Evolutionary conservation across 202 grass and related monocot genomes (phyloP), one percentile per base, ranked within the genome.

Genomic region (Schoenoplectus triqueter): DNA sequence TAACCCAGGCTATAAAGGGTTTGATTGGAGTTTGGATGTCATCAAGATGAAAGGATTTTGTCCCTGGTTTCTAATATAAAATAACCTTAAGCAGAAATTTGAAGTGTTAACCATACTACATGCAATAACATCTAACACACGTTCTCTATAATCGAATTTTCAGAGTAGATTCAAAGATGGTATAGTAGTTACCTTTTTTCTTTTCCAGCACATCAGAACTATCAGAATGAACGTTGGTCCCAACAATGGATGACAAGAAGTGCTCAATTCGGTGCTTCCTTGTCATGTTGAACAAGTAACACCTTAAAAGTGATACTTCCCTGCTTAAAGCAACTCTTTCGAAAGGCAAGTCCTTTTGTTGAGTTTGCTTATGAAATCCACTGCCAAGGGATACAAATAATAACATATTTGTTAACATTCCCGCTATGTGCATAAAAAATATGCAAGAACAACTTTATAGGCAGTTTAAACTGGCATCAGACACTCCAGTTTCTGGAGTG

Each of bases 251-350:
- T 84, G 64, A 89, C 46, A 85, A 85, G 88, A 69, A 50, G 64
- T 87, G 59, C 48, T 80, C 14, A 41, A 87, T 76, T 89, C 89
- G 88, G 59, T 93, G 86, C 67, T 90, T 90, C 89, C 83, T 91
- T 51, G 86, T 94, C 92, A 94, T 97, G 62, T 70, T 85, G 85
- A 65, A 69, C 8, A 77, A 57, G 51, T 41, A 41, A 17, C 74
- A 60, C 13, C 52, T 2, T 52, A 6, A 51, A 59, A 31, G 31
- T 41, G 13, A 85, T 1, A 49, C 55, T 80, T 31, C 71, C 41
- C 80, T 76, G 15, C 22, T 61, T 73, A 50, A 10, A 42, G 1
- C 78, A n/a, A 18, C 61, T 69, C 62, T 62, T 71, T 47, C 41
- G 15, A 31, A 57, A 69, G 14, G 13, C 61, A 77, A 64, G 48